These are phyloP conservation scores for Cordyceps cateniannulata DNA, from an alignment of 2,329 filamentous ascomycete genomes.

Conservation along the genomic window DNA sequence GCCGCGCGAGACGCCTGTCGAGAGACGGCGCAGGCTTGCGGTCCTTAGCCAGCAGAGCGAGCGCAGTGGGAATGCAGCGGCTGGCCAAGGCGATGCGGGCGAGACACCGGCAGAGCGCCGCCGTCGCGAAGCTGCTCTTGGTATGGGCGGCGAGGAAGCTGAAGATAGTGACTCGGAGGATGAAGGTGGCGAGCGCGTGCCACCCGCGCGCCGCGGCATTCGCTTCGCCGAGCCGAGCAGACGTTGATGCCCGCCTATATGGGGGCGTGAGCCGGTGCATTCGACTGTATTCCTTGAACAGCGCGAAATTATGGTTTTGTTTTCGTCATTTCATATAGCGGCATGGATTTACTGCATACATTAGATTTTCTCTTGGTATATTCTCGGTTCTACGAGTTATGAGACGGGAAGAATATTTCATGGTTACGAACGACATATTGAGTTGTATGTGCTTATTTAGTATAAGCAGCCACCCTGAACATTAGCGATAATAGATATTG, in stretches of 20 bases:
- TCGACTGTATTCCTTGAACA: neutral
- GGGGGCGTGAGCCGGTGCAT: neutral
- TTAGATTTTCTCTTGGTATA: neutral
- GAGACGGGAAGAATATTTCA: neutral
- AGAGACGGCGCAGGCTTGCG: conserved; percentile 58
- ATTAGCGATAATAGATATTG: neutral
- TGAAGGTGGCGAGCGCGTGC: conserved; percentile 48
- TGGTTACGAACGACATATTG: neutral
- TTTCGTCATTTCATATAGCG: neutral
- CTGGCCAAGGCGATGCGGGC: conserved; percentile 30
- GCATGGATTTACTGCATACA: neutral
- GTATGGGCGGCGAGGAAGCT: conserved; percentile 40
- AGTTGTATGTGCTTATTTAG: neutral
- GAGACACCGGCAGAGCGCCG: conserved; percentile 72
- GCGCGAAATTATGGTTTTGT: neutral
- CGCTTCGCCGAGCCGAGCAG: conserved; percentile 48
- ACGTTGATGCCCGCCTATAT: neutral
- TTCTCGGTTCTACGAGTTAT: neutral
- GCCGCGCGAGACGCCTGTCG: conserved; percentile 57
- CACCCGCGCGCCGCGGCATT: conserved; percentile 48
- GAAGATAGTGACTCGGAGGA: conserved; percentile 47
- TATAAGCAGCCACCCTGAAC: neutral
- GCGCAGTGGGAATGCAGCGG: neutral
- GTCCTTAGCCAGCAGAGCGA: conserved; percentile 29
- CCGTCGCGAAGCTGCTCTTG: conserved; percentile 67